Base-by-base conservation (phyloP, 2,329 filamentous ascomycete genomes). In the Fusarium nanum region DNA sequence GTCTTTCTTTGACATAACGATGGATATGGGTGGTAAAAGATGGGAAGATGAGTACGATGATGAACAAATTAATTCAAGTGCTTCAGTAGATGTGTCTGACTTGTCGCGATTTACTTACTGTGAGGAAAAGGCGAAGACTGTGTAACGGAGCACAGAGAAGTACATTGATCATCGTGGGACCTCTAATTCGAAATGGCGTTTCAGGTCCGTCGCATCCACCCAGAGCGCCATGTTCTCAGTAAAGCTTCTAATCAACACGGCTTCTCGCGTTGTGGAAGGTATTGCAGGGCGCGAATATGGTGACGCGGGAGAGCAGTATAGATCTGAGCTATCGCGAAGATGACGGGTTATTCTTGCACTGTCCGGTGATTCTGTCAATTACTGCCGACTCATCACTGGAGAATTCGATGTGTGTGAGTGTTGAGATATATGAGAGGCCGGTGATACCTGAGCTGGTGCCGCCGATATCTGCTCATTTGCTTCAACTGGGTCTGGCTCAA, bases 41-140 rank as follows among this genome's bases (percentile, higher is more conserved):
- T 34, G 14, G 14, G 8, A 34, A 9, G 32, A 6, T 34, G 4
- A 34, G 1, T 34, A 7, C 18, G 14, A 9, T 18, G 14, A 3
- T 34, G 14, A 3, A 18, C 5, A 3, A 18, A 34, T 9, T 6
- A 18, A 34, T 34, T 7, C 7, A 18, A 34, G 8, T 4, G 55
- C 30, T 14, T 57, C 55, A 3, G 55, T 53, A 20, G 46, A 53
- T 1, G 46, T 18, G 2, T 57, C 46, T 42, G 18, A 7, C 11
- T 57, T 42, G 1, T 53, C 34, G 3, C 55, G 55, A 7, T 57
- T 57, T 1, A 57, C 3, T 7, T 57, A 48, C 1, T 48, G 46
- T 7, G 55, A 42, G 1, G 55, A 57, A 22, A 57, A 57, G 4
- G 55, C 46, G 3, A 57, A 57, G 3, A 57, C 55, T 6, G 55